Evolutionary conservation across 2,329 filamentous ascomycete genomes (phyloP).

Genomic region (Xylariaceae sp.): DNA sequence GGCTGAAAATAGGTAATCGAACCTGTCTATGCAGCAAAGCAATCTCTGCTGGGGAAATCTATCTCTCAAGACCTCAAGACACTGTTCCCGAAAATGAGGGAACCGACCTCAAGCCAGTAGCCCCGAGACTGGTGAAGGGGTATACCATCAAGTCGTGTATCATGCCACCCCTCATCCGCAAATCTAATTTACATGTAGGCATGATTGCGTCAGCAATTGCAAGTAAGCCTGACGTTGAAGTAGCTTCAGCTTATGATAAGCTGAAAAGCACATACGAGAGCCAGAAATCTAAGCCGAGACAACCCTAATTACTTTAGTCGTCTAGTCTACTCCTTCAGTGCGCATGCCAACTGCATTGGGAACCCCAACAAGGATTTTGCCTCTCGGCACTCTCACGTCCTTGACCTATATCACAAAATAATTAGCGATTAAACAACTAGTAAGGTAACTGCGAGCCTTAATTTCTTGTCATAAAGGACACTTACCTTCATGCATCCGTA

Average conservation of each 20-base stretch:
- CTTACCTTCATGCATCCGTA: constrained; percentile 71
- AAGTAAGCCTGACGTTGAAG: neutral
- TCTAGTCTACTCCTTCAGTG: constrained; percentile 49
- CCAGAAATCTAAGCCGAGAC: neutral
- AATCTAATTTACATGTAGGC: neutral
- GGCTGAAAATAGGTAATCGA: neutral
- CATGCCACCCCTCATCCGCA: no score
- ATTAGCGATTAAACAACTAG: constrained; percentile 22
- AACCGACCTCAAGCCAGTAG: no score
- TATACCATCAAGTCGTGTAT: neutral
- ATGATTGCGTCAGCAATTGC: neutral
- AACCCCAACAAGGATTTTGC: constrained; percentile 51
- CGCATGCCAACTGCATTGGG: constrained; percentile 52
- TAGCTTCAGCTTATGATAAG: neutral
- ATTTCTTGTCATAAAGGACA: neutral
- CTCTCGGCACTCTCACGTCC: constrained; percentile 49
- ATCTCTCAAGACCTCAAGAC: no score
- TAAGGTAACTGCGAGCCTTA: neutral
- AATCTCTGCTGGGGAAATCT: no score
- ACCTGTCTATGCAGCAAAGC: no score
- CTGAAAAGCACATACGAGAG: neutral
- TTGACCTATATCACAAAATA: constrained; percentile 38
- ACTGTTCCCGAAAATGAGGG: no score
- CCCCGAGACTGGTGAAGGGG: neutral
- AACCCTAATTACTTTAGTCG: no score